Evolutionary conservation across 352 stramenopile genomes (phyloP), one percentile per base, ranked within the genome.

Genomic region (Phytophthora ohioensis): DNA sequence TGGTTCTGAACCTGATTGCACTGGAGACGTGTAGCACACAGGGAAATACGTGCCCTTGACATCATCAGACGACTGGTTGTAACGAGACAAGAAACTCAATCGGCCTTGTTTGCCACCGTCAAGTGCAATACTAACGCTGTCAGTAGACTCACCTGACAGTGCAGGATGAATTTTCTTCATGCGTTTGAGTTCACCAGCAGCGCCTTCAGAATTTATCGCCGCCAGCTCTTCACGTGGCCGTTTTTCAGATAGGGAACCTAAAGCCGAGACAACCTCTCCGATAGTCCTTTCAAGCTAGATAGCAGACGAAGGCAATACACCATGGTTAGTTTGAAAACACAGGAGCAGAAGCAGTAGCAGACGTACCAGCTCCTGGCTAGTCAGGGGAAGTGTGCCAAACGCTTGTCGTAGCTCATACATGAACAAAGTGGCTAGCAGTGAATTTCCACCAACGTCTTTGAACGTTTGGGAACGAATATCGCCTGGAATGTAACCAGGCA

Each of bases 361-460:
- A 62, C 75, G 4, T 75, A 82, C 75, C 67, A 82, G 32, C 0
- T 80, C 55, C 27, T 73, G 52, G 3, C 49, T 41, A 27, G 78
- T 69, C 4, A 62, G 10, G 8, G 42, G n/a, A 38, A 56, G 30
- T 3, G 10, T 5, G 32, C 36, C 32, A 74, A 76, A 52, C 27
- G 38, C 5, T 78, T 70, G 48, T 13, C 77, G 49, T 9, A 88
- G 27, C 36, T 90, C 75, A 61, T 84, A 80, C 15, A 73, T 63
- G 6, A 90, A 64, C 10, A 91, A 53, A n/a, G 78, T 77, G 27
- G 78, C 73, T n/a, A 84, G 39, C 7, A 92, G 43, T 13, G 84
- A 92, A 42, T 90, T 81, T n/a, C 76, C 81, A 12, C 84, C 84
- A 1, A 87, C 7, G 27, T 85, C 69, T n/a, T 62, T 45, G 49